Percentiles rank a stretch among this genome's conserved stretches.
Evolutionary conservation across 164 flowering plant species (phyloP).

Genomic region (Nymphaea colorata): DNA sequence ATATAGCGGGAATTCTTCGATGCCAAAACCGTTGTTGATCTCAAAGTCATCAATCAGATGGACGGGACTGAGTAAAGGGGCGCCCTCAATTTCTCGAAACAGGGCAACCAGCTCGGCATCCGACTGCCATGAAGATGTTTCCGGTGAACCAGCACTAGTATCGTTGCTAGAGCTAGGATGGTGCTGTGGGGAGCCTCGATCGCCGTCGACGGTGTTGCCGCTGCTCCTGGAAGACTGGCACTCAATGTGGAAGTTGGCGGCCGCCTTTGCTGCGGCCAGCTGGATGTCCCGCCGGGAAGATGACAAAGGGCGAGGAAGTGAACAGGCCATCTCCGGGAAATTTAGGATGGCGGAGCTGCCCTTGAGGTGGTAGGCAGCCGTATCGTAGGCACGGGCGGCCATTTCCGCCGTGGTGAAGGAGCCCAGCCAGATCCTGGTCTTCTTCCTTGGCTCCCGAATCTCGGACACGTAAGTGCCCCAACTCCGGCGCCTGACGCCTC

Average conservation of each 20-base stretch:
- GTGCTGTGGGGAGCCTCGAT: background rate
- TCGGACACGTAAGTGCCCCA: conserved; percentile 44
- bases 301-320: conserved; percentile 30
- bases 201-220: background rate
- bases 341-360: conserved; percentile 30
- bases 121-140: background rate
- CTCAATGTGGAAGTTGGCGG: background rate
- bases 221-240: background rate
- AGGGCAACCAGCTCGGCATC: background rate
- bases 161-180: background rate
- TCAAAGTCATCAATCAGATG: background rate
- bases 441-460: conserved; percentile 45
- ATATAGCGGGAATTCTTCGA: background rate
- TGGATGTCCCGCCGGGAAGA: conserved; percentile 28
- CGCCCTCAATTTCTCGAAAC: background rate
- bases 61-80: background rate
- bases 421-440: conserved; percentile 49
- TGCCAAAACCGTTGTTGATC: background rate
- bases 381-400: conserved; percentile 59
- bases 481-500: conserved; percentile 22
- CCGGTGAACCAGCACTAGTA: background rate
- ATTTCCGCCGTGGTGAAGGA: conserved; percentile 38
- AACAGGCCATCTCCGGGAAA: conserved; percentile 31
- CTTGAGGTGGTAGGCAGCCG: conserved; percentile 35
- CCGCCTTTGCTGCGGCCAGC: conserved; percentile 22